These are phyloP conservation scores for Paraconiothyrium sp. DNA, from an alignment of 2,329 filamentous ascomycete species.

Conservation along the genomic window DNA sequence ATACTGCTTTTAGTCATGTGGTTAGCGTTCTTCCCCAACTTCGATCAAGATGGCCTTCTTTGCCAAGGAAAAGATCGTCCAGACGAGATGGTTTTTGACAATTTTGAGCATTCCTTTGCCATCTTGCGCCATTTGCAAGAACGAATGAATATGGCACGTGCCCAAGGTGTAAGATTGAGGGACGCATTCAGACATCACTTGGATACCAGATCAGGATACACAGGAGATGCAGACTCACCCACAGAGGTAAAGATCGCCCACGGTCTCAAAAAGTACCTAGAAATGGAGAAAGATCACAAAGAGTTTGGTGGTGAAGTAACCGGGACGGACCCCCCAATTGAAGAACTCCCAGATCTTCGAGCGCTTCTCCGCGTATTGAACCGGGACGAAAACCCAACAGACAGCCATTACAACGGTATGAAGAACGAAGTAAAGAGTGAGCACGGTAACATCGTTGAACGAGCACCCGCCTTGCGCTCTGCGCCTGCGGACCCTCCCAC, in stretches of 20 bases:
- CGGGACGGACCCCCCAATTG: not conserved
- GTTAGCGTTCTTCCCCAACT: slow-evolving; percentile 71
- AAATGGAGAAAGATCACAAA: slow-evolving; percentile 1
- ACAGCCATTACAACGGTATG: slow-evolving; percentile 48
- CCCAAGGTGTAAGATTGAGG: not conserved
- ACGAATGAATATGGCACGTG: slow-evolving; percentile 42
- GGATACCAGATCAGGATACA: not conserved
- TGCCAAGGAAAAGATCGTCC: slow-evolving; percentile 34
- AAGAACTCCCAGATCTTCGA: not conserved
- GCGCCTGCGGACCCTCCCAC: slow-evolving; percentile 42
- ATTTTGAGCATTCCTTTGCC: slow-evolving; percentile 10
- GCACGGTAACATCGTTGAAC: slow-evolving; percentile 65
- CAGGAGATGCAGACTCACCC: not conserved
- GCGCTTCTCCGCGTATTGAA: not conserved
- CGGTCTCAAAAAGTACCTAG: not conserved
- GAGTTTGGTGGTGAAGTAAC: slow-evolving; percentile 1
- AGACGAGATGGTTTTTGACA: not conserved
- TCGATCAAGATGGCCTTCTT: slow-evolving; percentile 70
- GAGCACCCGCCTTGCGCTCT: slow-evolving; percentile 65
- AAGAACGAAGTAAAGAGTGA: slow-evolving; percentile 53
- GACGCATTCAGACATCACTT: not conserved
- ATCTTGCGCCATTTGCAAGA: slow-evolving; percentile 8
- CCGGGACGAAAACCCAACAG: not conserved
- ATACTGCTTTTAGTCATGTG: slow-evolving; percentile 63
- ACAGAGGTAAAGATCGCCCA: not conserved